Conservation (phyloP, 1,139 yeast genomes). For the Blastobotrys apis region DNA sequence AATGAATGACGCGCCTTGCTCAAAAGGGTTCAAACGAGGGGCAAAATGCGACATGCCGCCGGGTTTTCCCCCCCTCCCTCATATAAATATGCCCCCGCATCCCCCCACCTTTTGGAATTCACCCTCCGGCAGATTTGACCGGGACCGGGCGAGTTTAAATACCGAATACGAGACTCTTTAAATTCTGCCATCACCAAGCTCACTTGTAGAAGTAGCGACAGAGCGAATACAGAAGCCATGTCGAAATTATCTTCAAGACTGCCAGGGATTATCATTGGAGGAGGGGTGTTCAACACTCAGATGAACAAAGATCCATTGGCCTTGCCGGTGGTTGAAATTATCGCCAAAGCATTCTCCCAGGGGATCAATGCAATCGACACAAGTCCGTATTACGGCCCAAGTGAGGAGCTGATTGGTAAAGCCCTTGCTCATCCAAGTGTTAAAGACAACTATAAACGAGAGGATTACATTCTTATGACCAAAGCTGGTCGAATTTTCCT, state of each 20-base stretch:
- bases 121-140: too few relatives aligned
- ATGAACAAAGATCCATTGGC: conserved; percentile 62
- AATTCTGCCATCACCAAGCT: too few relatives aligned
- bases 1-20: too few relatives aligned
- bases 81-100: too few relatives aligned
- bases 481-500: conserved; percentile 74
- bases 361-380: conserved; percentile 84
- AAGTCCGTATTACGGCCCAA: conserved; percentile 87
- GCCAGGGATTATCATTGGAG: conserved; percentile 73
- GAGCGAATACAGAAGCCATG: too few relatives aligned
- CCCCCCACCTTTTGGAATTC: too few relatives aligned
- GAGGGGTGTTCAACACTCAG: conserved; percentile 77
- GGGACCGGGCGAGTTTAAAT: too few relatives aligned
- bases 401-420: conserved; percentile 69
- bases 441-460: conserved; percentile 47
- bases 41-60: too few relatives aligned
- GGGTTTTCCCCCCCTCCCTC: too few relatives aligned
- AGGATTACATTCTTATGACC: conserved; percentile 65
- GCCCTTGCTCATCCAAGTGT: conserved; percentile 47
- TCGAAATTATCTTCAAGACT: conserved; percentile 13
- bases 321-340: conserved; percentile 53
- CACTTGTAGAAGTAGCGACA: too few relatives aligned
- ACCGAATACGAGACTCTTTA: too few relatives aligned
- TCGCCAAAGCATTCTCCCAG: conserved; percentile 52
- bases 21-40: too few relatives aligned